These are phyloP conservation scores for Mollisiaceae sp. DNA, from an alignment of 2,329 filamentous ascomycete species.

Conservation along the genomic window DNA sequence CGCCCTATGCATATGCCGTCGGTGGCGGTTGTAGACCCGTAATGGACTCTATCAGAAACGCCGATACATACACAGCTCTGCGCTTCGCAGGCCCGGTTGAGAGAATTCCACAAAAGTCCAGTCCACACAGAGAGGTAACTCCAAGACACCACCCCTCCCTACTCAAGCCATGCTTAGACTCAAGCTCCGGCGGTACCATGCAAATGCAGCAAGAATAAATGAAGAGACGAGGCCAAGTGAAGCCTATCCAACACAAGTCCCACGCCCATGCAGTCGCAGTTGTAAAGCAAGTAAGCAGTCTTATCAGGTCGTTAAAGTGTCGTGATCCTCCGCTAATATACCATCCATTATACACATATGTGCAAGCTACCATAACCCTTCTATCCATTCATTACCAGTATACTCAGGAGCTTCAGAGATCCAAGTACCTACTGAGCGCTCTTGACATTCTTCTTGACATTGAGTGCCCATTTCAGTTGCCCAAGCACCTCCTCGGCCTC, in stretches of 20 bases:
- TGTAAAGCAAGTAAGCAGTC: background rate
- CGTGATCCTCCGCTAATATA: background rate
- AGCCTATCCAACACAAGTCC: no score
- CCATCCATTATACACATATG: slow-evolving; percentile 9
- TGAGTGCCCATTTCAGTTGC: slow-evolving; percentile 76
- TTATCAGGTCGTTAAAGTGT: slow-evolving; percentile 5
- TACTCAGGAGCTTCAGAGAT: no score
- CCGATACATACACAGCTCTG: background rate
- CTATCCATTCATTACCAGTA: background rate
- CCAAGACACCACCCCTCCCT: background rate
- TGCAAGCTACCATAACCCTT: background rate
- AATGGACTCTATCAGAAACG: background rate
- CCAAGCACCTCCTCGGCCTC: slow-evolving; percentile 65
- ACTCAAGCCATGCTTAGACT: background rate
- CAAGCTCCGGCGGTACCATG: background rate
- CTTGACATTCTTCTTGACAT: slow-evolving; percentile 65
- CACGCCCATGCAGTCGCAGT: no score
- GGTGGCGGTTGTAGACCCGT: background rate
- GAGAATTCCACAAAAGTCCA: background rate
- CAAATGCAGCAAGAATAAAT: background rate
- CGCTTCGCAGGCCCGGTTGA: no score
- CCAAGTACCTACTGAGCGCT: slow-evolving; percentile 55
- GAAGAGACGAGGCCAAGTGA: no score
- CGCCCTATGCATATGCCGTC: background rate
- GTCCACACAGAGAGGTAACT: background rate